Conservation (phyloP, 1,284 basidiomycete genomes). For the Leccinum pachyderme region DNA sequence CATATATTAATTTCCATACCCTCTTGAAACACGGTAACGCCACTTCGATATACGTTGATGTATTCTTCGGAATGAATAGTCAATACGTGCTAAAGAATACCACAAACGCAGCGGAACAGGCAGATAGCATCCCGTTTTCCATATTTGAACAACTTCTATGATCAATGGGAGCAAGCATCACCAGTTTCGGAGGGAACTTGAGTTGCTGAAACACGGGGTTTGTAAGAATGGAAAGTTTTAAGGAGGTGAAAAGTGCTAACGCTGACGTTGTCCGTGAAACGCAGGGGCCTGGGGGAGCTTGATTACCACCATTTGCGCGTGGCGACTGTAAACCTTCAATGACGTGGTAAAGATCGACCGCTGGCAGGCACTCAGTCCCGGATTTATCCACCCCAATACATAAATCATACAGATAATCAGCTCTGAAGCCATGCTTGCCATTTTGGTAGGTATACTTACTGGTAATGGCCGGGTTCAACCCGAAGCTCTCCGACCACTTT, state of each 20-base stretch:
- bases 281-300: too few species aligned
- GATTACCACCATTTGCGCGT: background rate
- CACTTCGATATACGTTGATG: background rate
- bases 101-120: background rate
- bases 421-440: background rate
- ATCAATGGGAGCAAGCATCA: background rate
- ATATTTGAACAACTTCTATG: background rate
- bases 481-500: too few species aligned
- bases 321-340: background rate
- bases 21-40: conserved; percentile 9
- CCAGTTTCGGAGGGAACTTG: background rate
- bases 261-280: background rate
- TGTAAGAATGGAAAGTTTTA: background rate
- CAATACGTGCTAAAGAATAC: background rate
- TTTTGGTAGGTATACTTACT: background rate
- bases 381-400: too few species aligned
- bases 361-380: background rate
- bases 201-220: background rate
- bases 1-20: conserved; percentile 1
- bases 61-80: background rate
- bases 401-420: too few species aligned
- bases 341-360: background rate
- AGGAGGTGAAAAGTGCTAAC: background rate
- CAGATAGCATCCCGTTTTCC: background rate
- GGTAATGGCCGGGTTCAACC: too few species aligned